Evolutionary conservation across 345 rosid genomes (phyloP).

Genomic region (Aquilaria malaccensis): DNA sequence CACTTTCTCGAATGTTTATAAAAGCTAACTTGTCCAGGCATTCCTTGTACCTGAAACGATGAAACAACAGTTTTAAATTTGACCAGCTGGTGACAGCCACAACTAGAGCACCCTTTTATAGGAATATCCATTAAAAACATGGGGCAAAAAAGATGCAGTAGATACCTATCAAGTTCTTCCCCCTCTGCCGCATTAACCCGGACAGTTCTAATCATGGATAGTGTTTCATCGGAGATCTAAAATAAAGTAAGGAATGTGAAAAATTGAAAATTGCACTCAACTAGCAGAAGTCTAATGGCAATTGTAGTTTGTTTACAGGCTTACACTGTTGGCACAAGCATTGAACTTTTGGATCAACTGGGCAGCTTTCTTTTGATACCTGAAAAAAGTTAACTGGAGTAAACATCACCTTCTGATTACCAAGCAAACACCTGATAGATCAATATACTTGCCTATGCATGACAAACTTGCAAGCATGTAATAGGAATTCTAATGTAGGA

Average conservation of each 20-base stretch:
- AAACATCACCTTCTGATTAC: neutral
- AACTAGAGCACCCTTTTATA: too few species aligned
- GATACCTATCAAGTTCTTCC: constrained; percentile 44
- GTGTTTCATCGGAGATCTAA: constrained; percentile 45
- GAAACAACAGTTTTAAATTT: neutral
- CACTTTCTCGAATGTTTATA: constrained; percentile 28
- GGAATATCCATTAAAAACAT: too few species aligned
- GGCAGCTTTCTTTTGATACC: constrained; percentile 51
- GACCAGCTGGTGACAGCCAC: too few species aligned
- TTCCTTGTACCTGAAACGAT: constrained; percentile 33
- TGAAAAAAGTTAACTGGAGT: constrained; percentile 15
- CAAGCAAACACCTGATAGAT: neutral
- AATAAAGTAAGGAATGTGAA: constrained; percentile 10
- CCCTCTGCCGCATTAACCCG: constrained; percentile 39
- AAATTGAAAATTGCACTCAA: constrained; percentile 5
- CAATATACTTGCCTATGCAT: neutral
- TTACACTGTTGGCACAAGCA: constrained; percentile 40
- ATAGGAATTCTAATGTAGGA: too few species aligned
- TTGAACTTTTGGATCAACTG: constrained; percentile 40
- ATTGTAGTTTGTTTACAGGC: constrained; percentile 5
- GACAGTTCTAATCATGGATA: constrained; percentile 38
- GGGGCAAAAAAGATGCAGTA: neutral
- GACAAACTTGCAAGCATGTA: too few species aligned
- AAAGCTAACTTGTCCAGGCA: constrained; percentile 38
- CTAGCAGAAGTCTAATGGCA: constrained; percentile 3